Conservation (phyloP, 108 stramenopile species). For the Asterionellopsis glacialis region DNA sequence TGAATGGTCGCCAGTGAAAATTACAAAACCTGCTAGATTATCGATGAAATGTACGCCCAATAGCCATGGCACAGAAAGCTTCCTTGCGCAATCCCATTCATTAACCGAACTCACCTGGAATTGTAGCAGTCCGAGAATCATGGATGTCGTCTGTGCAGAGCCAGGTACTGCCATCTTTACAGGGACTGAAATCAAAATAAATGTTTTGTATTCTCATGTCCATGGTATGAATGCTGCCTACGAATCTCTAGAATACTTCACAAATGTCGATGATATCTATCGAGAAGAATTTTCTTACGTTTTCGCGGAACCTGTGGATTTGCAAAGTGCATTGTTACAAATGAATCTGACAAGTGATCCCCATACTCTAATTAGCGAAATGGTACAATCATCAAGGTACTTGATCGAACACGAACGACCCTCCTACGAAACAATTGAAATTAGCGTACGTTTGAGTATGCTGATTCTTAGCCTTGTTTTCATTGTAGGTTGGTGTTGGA, state of each 20-base stretch:
- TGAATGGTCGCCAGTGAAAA: constrained; percentile 45
- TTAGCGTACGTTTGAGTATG: constrained; percentile 35
- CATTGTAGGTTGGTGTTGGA: constrained; percentile 54
- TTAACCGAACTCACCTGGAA: constrained; percentile 29
- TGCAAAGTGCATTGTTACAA: no score
- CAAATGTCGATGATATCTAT: constrained; percentile 10
- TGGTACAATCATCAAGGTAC: constrained; percentile 44
- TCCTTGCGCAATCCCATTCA: background rate
- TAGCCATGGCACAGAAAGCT: background rate
- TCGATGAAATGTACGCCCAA: constrained; percentile 43
- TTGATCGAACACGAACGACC: constrained; percentile 45
- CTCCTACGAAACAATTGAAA: constrained; percentile 24
- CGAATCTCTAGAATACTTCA: constrained; percentile 5
- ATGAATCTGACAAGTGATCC: background rate
- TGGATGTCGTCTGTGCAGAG: constrained; percentile 57
- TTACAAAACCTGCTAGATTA: constrained; percentile 32
- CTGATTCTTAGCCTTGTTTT: constrained; percentile 46
- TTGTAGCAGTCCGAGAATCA: constrained; percentile 38
- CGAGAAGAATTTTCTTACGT: constrained; percentile 23
- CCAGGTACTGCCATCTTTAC: constrained; percentile 51
- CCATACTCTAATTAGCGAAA: constrained; percentile 12
- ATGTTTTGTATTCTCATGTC: constrained; percentile 26
- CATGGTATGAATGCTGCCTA: background rate
- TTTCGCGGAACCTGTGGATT: constrained; percentile 18
- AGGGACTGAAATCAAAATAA: constrained; percentile 44